phyloP scores from a whole-genome alignment of 139 green algal species.

The Yamagishiella unicocca region DNA sequence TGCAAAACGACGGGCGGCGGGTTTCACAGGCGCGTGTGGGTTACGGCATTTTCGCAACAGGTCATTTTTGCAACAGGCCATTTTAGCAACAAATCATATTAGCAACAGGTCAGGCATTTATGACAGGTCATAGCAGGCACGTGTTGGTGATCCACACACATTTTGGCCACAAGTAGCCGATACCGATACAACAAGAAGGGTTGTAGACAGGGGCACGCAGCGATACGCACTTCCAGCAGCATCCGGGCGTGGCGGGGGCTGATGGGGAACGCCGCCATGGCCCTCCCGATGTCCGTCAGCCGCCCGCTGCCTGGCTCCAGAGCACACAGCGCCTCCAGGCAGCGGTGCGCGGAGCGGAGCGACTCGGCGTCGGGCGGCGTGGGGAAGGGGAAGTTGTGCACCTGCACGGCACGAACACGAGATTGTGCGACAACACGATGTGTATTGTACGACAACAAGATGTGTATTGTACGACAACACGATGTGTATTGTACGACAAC shows the following conservation, averaged over 20 bases:
- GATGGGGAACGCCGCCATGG: slow-evolving; percentile 92
- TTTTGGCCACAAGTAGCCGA: too few relatives aligned
- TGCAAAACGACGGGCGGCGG: not conserved
- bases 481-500: too few relatives aligned
- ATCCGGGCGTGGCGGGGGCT: slow-evolving; percentile 90
- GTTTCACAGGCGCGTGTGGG: not conserved
- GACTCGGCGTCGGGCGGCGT: slow-evolving; percentile 78
- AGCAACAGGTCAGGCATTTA: not conserved
- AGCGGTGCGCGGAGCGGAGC: slow-evolving; percentile 72
- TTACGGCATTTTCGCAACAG: not conserved
- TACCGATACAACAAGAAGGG: too few relatives aligned
- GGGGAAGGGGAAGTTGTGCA: slow-evolving; percentile 95
- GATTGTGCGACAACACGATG: too few relatives aligned
- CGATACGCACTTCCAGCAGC: slow-evolving; percentile 84
- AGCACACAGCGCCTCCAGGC: slow-evolving; percentile 79
- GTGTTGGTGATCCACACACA: too few relatives aligned
- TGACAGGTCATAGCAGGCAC: too few relatives aligned
- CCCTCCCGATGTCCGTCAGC: slow-evolving; percentile 82
- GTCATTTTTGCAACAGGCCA: not conserved
- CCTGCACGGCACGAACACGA: slow-evolving; percentile 42
- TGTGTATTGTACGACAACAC: too few relatives aligned
- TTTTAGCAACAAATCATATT: not conserved
- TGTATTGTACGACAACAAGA: too few relatives aligned
- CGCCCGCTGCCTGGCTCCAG: slow-evolving; percentile 53
- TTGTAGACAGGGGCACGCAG: too few relatives aligned